Evolutionary conservation across 495 filamentous ascomycete species (phyloP), one percentile per base, ranked within the genome.

Genomic region (Daldinia concentrica): DNA sequence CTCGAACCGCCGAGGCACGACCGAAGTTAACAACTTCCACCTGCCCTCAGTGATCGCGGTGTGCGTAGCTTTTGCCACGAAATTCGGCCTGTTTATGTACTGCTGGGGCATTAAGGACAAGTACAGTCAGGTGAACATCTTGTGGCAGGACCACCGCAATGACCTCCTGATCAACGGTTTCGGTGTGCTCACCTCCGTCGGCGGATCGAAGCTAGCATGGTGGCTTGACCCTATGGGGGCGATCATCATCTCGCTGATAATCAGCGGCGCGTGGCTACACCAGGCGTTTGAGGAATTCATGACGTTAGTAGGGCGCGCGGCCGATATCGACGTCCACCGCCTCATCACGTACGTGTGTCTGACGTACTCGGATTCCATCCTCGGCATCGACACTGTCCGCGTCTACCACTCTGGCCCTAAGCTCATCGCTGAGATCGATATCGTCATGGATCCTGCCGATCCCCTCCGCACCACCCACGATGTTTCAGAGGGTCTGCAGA

Each of bases 151-250:
- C 71, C 93, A 95, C 81, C 89, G 93, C 71, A 96, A 96, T 74
- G 93, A 96, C 74, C 83, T 96, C n/a, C 78, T 93, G 65, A 90
- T 95, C 82, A 95, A 96, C 80, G 92, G 92, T 30, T 93, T 97
- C 74, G 95, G 95, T 88, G 86, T 98, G 64, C 79, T 97, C 36
- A 97, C 94, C 6, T 92, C 90, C 5, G 89, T 98, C 34, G 91
- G 92, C 50, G 95, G 95, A 15, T 88, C 87, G 69, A 95, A 95
- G 82, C 82, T 98, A 41, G 85, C 81, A 43, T 98, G 96, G 95
- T 98, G 93, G 93, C 88, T 99, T 65, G 95, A 99, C 81, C 93
- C 95, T 0, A 90, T 92, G 80, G 95, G 95, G 64, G 95, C 95
- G 66, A 92, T 97, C 60, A 78, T 96, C 12, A 82, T 99, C 45